Evolutionary conservation across 139 green algal species (phyloP).

Genomic region (Chlorella sp.): DNA sequence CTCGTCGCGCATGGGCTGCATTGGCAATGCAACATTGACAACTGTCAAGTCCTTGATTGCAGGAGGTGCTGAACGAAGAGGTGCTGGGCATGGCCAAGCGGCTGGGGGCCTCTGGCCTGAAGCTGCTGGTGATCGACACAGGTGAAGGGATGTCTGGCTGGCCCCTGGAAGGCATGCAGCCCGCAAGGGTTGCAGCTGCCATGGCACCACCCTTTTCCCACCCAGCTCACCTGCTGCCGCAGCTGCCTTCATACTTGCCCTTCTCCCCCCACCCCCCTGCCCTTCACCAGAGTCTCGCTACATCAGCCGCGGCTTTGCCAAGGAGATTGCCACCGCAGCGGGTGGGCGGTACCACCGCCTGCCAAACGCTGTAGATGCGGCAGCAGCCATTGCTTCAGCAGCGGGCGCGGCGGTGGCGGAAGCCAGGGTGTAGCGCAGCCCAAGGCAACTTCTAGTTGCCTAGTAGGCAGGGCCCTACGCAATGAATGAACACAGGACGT

Average conservation of each 20-base stretch:
- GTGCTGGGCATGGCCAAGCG: slow-evolving; percentile 95
- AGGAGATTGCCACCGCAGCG: slow-evolving; percentile 93
- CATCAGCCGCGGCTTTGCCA: slow-evolving; percentile 97
- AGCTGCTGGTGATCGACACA: slow-evolving; percentile 99
- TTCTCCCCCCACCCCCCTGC: too few species aligned
- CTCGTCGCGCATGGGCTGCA: too few species aligned
- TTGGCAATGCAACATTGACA: too few species aligned
- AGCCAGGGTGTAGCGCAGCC: slow-evolving; percentile 32
- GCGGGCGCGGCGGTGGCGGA: slow-evolving; percentile 84
- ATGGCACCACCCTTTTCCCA: too few species aligned
- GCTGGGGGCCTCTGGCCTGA: slow-evolving; percentile 62
- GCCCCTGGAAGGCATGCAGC: neutral
- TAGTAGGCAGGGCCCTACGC: too few species aligned
- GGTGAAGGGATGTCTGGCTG: slow-evolving; percentile 47
- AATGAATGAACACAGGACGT: too few species aligned
- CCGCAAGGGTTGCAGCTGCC: too few species aligned
- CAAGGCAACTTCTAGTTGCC: too few species aligned
- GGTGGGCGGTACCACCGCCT: slow-evolving; percentile 85
- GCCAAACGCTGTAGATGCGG: slow-evolving; percentile 54
- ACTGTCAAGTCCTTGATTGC: neutral
- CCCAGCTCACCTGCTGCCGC: neutral
- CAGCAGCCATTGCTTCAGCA: slow-evolving; percentile 83
- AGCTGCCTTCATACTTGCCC: too few species aligned
- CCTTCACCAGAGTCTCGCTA: slow-evolving; percentile 81
- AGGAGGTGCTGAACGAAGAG: slow-evolving; percentile 67